phyloP scores from a whole-genome alignment of 306 rosid genomes.

The Malus sieversii region DNA sequence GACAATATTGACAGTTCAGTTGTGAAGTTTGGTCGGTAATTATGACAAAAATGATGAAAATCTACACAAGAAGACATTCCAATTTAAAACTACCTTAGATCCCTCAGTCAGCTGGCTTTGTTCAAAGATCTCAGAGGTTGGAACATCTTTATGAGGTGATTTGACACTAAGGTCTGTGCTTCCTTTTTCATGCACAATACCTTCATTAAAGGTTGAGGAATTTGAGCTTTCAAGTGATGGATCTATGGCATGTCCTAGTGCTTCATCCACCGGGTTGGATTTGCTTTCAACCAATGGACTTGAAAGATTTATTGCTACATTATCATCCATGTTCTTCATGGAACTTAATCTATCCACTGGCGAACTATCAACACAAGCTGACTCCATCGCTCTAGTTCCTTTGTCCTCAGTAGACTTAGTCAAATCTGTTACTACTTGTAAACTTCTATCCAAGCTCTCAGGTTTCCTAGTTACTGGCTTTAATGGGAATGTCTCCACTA shows the following conservation, averaged over 20 bases:
- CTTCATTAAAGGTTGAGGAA: constrained; percentile 20
- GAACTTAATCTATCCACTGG: not conserved
- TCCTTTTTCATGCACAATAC: constrained; percentile 13
- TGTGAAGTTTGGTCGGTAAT: not conserved
- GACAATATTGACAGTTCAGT: not conserved
- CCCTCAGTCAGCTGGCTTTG: constrained; percentile 30
- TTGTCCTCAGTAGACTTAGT: constrained; percentile 20
- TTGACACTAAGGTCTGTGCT: constrained; percentile 20
- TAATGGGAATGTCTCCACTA: constrained; percentile 76
- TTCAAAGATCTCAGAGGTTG: constrained; percentile 25
- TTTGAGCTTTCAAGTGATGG: constrained; percentile 28
- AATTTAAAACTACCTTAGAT: constrained; percentile 31
- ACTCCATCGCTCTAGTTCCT: constrained; percentile 17
- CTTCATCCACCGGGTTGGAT: constrained; percentile 24
- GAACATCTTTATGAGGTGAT: constrained; percentile 24
- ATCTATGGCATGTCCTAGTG: constrained; percentile 17
- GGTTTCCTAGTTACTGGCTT: constrained; percentile 25
- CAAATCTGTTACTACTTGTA: constrained; percentile 23
- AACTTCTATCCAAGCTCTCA: constrained; percentile 24
- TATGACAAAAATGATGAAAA: not conserved
- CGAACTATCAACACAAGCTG: constrained; percentile 4
- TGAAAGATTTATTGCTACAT: constrained; percentile 26
- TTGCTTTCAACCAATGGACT: constrained; percentile 17
- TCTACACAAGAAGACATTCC: not conserved
- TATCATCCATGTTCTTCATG: not conserved